Base-by-base conservation (phyloP, 139 green algal species). In the Desmodesmus armatus region DNA sequence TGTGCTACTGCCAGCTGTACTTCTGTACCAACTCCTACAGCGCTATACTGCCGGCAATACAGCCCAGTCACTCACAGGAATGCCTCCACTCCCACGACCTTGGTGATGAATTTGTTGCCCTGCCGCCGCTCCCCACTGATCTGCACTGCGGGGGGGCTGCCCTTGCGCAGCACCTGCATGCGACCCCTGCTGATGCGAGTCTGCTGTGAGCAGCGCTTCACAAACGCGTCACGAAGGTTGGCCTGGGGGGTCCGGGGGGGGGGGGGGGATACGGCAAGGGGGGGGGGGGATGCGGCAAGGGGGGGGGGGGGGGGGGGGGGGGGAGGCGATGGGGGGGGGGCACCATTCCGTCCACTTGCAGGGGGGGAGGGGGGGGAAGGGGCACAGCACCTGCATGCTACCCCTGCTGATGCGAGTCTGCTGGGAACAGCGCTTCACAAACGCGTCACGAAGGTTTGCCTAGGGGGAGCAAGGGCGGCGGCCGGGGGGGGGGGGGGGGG, bases 71-170 rank as follows among this genome's bases (percentile, higher is more conserved):
- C 74, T 69, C 55, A 82, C 78, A 86, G 69, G 51, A 80, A 86
- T 1, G 69, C 49, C 47, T 86, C 80, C 51, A 86, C 47, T 13
- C 80, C 80, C 2, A 70, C 80, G 11, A 85, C 37, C 23, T 80
- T 72, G 5, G 91, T 94, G 7, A 93, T 85, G 7, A 65, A 71
- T 63, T 93, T 93, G 84, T 91, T 92, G 53, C 91, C 91, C 78
- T 90, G 84, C 41, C 91, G 88, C 79, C 91, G 91, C 74, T 91
- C 88, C 11, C 84, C 74, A 41, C 62, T 86, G 35, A 94, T 67
- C 15, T 84, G 37, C 40, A 94, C 75, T 33, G 35, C 27, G 0
- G 88, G 88, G 33, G 76, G 63, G 31, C 49, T 55, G 43, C 90
- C 90, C 69, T 91, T 92, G 25, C 87, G 86, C 39, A 91, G 31